phyloP scores from a whole-genome alignment of 176 grass and related monocot genomes.

The Zea luxurians region DNA sequence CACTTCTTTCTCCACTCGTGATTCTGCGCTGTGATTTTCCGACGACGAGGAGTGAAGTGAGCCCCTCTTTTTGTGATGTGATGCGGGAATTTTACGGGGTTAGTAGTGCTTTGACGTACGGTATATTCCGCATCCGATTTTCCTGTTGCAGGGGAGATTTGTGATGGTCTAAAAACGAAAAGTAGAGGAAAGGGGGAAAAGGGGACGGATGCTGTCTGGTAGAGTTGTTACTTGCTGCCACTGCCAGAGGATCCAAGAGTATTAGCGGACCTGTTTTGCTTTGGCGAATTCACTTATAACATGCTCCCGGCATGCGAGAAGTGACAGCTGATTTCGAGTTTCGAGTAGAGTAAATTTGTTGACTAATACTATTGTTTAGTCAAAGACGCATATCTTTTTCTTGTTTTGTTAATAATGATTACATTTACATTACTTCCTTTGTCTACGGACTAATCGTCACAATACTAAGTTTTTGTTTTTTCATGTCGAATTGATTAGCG shows the following conservation, averaged over 20 bases:
- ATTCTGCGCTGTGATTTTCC: slow-evolving; percentile 15
- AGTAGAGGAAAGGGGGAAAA: not conserved
- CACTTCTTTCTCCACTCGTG: not conserved
- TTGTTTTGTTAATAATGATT: slow-evolving; percentile 1
- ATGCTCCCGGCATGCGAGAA: not conserved
- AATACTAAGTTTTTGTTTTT: not conserved
- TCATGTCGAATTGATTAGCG: not conserved
- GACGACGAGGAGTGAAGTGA: not conserved
- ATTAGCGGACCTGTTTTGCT: slow-evolving; percentile 16
- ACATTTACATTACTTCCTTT: not conserved
- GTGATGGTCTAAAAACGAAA: not conserved
- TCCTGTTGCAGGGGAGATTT: slow-evolving; percentile 9
- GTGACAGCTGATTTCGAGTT: not conserved
- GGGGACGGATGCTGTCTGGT: not conserved
- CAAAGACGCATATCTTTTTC: not conserved
- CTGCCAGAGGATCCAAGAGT: not conserved
- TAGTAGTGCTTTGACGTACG: slow-evolving; percentile 11
- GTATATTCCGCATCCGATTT: slow-evolving; percentile 21
- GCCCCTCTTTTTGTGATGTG: slow-evolving; percentile 21
- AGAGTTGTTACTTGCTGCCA: slow-evolving; percentile 1
- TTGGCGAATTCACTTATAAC: slow-evolving; percentile 12
- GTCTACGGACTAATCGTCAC: not conserved
- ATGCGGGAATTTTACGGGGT: slow-evolving; percentile 25
- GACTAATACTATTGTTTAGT: not conserved
- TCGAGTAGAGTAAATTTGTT: not conserved